A percentile compares a stretch with the other conserved stretches of the same genome.
These are phyloP conservation scores for Salix koriyanagi DNA, from an alignment of 345 rosid species.

Conservation along the genomic window DNA sequence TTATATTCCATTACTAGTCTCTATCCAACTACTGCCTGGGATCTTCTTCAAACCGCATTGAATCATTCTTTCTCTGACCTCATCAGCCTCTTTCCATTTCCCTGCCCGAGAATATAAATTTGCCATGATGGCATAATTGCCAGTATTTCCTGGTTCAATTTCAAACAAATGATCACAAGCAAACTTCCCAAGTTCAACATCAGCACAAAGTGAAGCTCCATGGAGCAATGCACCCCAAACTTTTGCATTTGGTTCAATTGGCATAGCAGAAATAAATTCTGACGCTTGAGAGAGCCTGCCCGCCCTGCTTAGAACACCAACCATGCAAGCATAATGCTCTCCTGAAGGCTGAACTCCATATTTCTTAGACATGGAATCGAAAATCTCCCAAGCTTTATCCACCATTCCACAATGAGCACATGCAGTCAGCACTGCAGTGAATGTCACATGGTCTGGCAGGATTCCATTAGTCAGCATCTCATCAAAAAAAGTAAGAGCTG, in stretches of 20 bases:
- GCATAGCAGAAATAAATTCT: slow-evolving; percentile 64
- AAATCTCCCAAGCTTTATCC: slow-evolving; percentile 52
- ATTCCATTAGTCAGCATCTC: slow-evolving; percentile 50
- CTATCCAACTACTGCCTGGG: slow-evolving; percentile 76
- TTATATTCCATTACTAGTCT: slow-evolving; percentile 39
- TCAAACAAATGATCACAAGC: slow-evolving; percentile 58
- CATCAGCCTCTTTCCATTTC: slow-evolving; percentile 83
- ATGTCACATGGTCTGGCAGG: slow-evolving; percentile 65
- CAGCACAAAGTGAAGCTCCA: slow-evolving; percentile 66
- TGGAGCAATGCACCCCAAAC: slow-evolving; percentile 86
- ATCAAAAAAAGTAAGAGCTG: slow-evolving; percentile 46
- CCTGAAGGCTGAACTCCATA: slow-evolving; percentile 49
- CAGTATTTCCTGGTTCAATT: slow-evolving; percentile 74
- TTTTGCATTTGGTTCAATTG: slow-evolving; percentile 61
- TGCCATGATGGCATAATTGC: slow-evolving; percentile 72
- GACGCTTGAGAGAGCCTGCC: slow-evolving; percentile 66
- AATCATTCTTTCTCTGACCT: slow-evolving; percentile 52
- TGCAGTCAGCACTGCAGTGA: slow-evolving; percentile 69
- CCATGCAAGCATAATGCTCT: slow-evolving; percentile 87
- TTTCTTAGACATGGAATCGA: slow-evolving; percentile 45
- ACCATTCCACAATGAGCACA: slow-evolving; percentile 71
- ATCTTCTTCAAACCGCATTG: slow-evolving; percentile 64
- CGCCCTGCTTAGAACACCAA: slow-evolving; percentile 68
- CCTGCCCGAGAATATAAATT: slow-evolving; percentile 73
- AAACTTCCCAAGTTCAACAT: slow-evolving; percentile 59